These are phyloP conservation scores for Macroventuria anomochaeta DNA, from an alignment of 2,329 filamentous ascomycete genomes.

Conservation along the genomic window DNA sequence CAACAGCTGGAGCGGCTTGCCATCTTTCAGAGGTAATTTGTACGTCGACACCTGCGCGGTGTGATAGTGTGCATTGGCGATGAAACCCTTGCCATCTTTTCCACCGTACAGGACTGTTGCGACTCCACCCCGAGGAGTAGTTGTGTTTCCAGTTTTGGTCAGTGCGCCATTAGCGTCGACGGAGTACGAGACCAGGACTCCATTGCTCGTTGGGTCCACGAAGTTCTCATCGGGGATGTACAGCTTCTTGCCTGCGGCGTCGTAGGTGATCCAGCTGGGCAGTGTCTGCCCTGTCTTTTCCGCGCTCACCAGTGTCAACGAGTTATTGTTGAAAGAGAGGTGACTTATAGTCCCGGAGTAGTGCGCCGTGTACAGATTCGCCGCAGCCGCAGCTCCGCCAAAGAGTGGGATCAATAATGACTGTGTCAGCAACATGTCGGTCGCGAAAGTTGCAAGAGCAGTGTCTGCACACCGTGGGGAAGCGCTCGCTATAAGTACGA, in stretches of 20 bases:
- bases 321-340: slow-evolving; percentile 34
- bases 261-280: slow-evolving; percentile 44
- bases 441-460: neutral
- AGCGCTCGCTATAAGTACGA: slow-evolving; percentile 2
- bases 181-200: slow-evolving; percentile 33
- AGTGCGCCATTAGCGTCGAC: slow-evolving; percentile 37
- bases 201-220: slow-evolving; percentile 22
- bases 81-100: slow-evolving; percentile 38
- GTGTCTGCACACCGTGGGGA: neutral
- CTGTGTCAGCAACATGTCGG: slow-evolving; percentile 32
- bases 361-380: slow-evolving; percentile 41
- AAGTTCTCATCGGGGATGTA: slow-evolving; percentile 40
- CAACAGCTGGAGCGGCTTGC: slow-evolving; percentile 37
- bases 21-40: slow-evolving; percentile 42
- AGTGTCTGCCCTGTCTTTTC: slow-evolving; percentile 33
- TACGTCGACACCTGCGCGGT: slow-evolving; percentile 46
- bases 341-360: slow-evolving; percentile 42
- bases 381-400: slow-evolving; percentile 32
- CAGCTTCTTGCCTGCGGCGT: slow-evolving; percentile 32
- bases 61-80: slow-evolving; percentile 43
- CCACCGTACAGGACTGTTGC: slow-evolving; percentile 41
- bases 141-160: slow-evolving; percentile 30
- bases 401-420: slow-evolving; percentile 36
- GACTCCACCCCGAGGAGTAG: slow-evolving; percentile 36
- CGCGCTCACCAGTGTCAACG: slow-evolving; percentile 32